Base-by-base conservation (phyloP, 495 filamentous ascomycete genomes). In the Chaetomium tenue region DNA sequence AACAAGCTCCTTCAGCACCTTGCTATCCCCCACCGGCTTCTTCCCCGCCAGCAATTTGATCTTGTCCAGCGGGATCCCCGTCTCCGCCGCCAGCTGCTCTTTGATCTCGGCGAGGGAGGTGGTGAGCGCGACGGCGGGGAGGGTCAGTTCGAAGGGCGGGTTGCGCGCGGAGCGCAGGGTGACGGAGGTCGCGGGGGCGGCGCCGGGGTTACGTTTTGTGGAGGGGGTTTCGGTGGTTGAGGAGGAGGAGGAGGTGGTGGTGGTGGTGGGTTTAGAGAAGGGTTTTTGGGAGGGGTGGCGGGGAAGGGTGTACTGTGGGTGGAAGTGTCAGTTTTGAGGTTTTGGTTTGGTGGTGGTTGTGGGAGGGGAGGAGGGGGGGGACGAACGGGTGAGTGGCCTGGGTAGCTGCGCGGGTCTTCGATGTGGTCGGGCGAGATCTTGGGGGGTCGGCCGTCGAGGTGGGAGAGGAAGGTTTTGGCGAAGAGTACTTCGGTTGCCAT, bases 381-480 rank as follows among this genome's bases (percentile, higher is more conserved):
- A 82, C 89, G 61, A 82, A 96, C 92, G 40, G 91, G 87, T 39
- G 82, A 78, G 58, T 86, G 85, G 37, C 87, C 78, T 18, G 89
- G 86, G 70, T 92, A 87, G 63, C 81, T 85, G 69, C 86, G 87
- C 39, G 90, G 85, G 71, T 97, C 90, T 74, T 90, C 87, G 78
- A 93, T 86, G 86, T 97, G 87, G 76, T 97, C 92, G 64, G 88
- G 77, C 13, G 86, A 83, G 56, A 97, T 83, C 77, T 92, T 93
- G 69, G 87, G 74, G 11, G 90, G 89, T 63, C 87, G 85, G 40
- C 85, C 81, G 78, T 93, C 91, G 56, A 97, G 84, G 22, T 84
- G 81, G 22, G 88, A 79, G 67, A 98, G 88, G 78, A 93, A 96
- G 54, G 85, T 79, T 75, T 90, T 92, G 64, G 91, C 85, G 75